Evolutionary conservation across 495 filamentous ascomycete species (phyloP), one percentile per base, ranked within the genome.

Genomic region (Xeromyces bisporus): DNA sequence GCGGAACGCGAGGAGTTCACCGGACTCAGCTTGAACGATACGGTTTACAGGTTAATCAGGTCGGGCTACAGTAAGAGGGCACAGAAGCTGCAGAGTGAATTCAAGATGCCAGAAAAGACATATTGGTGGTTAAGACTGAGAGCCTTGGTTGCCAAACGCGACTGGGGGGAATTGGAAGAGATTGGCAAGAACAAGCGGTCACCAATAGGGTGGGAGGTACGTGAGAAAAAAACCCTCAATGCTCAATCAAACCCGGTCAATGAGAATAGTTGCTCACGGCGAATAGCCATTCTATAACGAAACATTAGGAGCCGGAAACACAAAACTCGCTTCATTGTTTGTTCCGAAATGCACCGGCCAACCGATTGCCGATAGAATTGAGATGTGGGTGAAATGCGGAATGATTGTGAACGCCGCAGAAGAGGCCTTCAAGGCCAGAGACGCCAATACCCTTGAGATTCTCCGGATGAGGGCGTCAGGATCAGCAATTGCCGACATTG

Each of bases 361-460:
- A 25, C 59, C 66, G 13, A 58, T 67, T 7, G 64, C 69, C 29
- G 78, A 84, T 34, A 61, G 76, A 18, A 73, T 93, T 31, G 75
- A 81, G 44, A 93, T 94, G 89, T 96, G 82, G 70, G 71, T 91
- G 40, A 93, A 92, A 56, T 96, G 91, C 50, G 86, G 85, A 15
- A 72, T 91, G 72, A 64, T 85, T 16, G 71, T 78, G 14, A 83
- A 85, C 58, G 89, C 91, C 7, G 91, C 76, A 10, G 85, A 94
- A 55, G 89, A 96, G 57, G 85, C 89, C 21, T 67, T 83, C 24
- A 79, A 72, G 61, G 63, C 64, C 32, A 93, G 80, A 55, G 82
- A 96, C 51, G 49, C 73, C 31, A 73, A 74, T 40, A 57, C 71
- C 2, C 62, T 79, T 32, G 69, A 76, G 53, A 55, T 64, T 38